Evolutionary conservation across 768 basidiomycete species (phyloP), one percentile per base, ranked within the genome.

Genomic region (Suillus lakei): DNA sequence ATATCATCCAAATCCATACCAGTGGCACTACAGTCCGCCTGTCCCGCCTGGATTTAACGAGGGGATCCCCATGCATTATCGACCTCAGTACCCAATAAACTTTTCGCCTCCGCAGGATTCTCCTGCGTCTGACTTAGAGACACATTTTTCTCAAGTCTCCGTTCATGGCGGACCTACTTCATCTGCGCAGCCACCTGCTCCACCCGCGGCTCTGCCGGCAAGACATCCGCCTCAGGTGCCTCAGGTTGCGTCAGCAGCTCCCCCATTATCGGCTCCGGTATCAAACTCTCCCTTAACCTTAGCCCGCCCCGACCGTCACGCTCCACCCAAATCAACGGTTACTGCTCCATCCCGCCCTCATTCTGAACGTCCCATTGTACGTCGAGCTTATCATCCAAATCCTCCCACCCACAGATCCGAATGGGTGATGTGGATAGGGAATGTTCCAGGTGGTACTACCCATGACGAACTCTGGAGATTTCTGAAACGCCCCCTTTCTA

Each of bases 341-440:
- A 36, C 63, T 0, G 21, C 64, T 30, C n/a, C 60, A 44, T 53
- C 69, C 2, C 68, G 53, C 41, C 18, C 68, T 41, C 32, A 58
- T 26, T 26, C 64, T 64, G 78, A 80, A 18, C 79, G 69, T 36
- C 75, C 78, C 0, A 39, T 77, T 5, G 72, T 79, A 30, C 87
- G 89, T 48, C 83, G 85, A 10, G 71, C 83, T 26, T 91, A 89
- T 69, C 91, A 92, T 67, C 91, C 91, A 2, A 90, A 87, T 64
- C 85, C 89, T 1, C 90, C 91, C 15, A 79, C 87, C 13, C 83
- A 91, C 61, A 86, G 93, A 16, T 93, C 93, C 8, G 93, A 94
- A 65, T 96, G 92, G 93, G 95, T 95, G 1, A 94, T 96, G 93
- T 98, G 96, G 96, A 90, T 89, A 15, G 96, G 96, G 12, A 98